phyloP scores from a whole-genome alignment of 2,329 filamentous ascomycete genomes.

The Aspergillus quadricinctus region DNA sequence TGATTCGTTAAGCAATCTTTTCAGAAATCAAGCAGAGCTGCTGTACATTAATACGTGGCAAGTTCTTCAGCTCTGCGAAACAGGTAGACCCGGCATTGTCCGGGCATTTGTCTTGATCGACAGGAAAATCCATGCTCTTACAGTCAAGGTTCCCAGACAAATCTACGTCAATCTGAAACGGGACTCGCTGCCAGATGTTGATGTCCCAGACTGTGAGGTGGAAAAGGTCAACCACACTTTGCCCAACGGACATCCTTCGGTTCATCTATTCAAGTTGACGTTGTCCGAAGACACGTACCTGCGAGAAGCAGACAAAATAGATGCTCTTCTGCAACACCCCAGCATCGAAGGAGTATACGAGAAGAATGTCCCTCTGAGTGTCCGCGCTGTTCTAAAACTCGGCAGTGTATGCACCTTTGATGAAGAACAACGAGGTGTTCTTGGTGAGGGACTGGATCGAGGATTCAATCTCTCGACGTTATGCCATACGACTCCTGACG shows the following conservation, averaged over 20 bases:
- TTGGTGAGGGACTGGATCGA: conserved; percentile 87
- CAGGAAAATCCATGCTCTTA: conserved; percentile 81
- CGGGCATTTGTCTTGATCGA: conserved; percentile 89
- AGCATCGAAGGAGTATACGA: conserved; percentile 98
- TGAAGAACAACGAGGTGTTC: conserved; percentile 79
- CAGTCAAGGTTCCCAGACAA: conserved; percentile 81
- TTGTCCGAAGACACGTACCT: conserved; percentile 87
- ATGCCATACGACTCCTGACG: conserved; percentile 61
- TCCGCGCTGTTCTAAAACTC: conserved; percentile 81
- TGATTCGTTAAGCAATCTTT: conserved; percentile 64
- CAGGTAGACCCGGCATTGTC: conserved; percentile 80
- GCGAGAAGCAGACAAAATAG: conserved; percentile 76
- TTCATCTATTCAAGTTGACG: conserved; percentile 89
- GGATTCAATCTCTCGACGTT: conserved; percentile 84
- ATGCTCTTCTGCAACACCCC: conserved; percentile 79
- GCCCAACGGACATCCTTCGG: conserved; percentile 90
- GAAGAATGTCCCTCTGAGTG: conserved; percentile 79
- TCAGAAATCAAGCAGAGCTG: conserved; percentile 86
- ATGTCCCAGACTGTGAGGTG: conserved; percentile 77
- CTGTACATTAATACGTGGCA: conserved; percentile 95
- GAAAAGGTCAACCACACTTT: conserved; percentile 92
- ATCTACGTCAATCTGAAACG: conserved; percentile 89
- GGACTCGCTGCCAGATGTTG: conserved; percentile 81
- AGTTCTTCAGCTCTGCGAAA: conserved; percentile 77
- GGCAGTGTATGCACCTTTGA: conserved; percentile 93